Base-by-base conservation (phyloP, 2,329 filamentous ascomycete genomes). In the Arthroderma uncinatum region DNA sequence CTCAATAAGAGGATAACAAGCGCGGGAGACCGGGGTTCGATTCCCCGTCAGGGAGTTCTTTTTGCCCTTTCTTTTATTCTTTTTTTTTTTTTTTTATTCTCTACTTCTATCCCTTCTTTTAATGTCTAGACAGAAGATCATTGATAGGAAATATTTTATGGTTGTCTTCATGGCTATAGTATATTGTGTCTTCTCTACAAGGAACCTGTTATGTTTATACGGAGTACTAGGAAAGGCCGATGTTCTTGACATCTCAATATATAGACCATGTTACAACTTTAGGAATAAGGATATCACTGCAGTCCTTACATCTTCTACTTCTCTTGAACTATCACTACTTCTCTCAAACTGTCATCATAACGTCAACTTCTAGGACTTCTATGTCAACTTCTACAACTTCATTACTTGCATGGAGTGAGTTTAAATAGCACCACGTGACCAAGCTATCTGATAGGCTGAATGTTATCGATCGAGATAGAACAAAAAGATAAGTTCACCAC, bases 21-120 rank as follows among this genome's bases (percentile, higher is more conserved):
- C 59, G 59, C 59, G 59, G 59, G 59, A 60, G 59, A 60, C 59
- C 59, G 53, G 59, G 59, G 59, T 60, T 60, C 59, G 59, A 60
- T 52, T 60, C 59, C 59, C 59, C 53, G 59, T 60, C 59, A 55
- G 54, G 59, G 59, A 60, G 59, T 16, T 57, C 39, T 23, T 39
- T 39, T 39, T 53, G 25, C 37, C 2, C 1, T 9, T 7, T 12
- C 14, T 37, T 25, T n/a, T 23, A 37, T 36, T 14, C 16, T 9
- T 19, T 23, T 7, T 21, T 53, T 39, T 37, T 53, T 34, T 36
- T 37, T 16, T 37, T 19, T 53, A 12, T 37, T 21, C 14, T 53
- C 16, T 36, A 25, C 21, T 53, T 23, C 19, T 19, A 21, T 19
- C 10, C 14, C 40, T 44, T 44, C 19, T 42, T n/a, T n/a, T n/a